Evolutionary conservation across 192 early-diverging fungal species (phyloP).

Genomic region (Entrophospora sp.): DNA sequence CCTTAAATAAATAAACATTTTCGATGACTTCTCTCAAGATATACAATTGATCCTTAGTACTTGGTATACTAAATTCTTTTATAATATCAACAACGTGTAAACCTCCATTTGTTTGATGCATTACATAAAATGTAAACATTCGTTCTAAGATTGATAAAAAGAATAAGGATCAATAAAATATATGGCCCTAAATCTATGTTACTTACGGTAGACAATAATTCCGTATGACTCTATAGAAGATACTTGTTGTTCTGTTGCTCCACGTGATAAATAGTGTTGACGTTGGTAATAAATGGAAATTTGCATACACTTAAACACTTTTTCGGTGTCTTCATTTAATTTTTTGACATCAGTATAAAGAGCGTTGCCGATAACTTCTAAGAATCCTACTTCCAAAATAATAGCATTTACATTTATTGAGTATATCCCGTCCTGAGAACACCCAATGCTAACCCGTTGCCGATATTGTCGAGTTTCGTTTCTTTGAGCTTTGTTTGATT

Average conservation of each 20-base stretch:
- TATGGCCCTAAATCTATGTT: not conserved
- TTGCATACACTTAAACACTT: conserved; percentile 18
- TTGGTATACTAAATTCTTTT: conserved; percentile 19
- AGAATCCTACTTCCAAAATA: conserved; percentile 13
- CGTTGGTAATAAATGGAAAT: conserved; percentile 17
- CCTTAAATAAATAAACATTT: conserved; percentile 21
- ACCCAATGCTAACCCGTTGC: conserved; percentile 7
- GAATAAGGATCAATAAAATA: conserved; percentile 4
- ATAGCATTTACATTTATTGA: conserved; percentile 13
- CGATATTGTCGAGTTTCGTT: conserved; percentile 12
- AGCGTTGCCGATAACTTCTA: conserved; percentile 3
- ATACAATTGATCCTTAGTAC: conserved; percentile 20
- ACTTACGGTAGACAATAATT: conserved; percentile 17
- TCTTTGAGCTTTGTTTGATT: conserved; percentile 11
- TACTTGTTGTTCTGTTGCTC: conserved; percentile 15
- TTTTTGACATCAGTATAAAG: conserved; percentile 13
- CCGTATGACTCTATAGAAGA: conserved; percentile 13
- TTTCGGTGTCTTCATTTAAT: conserved; percentile 3
- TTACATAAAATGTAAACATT: conserved; percentile 18
- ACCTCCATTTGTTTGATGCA: conserved; percentile 16
- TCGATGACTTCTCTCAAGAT: conserved; percentile 8
- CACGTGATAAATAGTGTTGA: conserved; percentile 15
- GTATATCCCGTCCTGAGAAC: conserved; percentile 13
- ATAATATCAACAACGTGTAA: conserved; percentile 12
- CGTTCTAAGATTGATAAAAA: conserved; percentile 17